These are phyloP conservation scores for Escallonia rubra DNA, from an alignment of 129 eudicot genomes.

Conservation along the genomic window DNA sequence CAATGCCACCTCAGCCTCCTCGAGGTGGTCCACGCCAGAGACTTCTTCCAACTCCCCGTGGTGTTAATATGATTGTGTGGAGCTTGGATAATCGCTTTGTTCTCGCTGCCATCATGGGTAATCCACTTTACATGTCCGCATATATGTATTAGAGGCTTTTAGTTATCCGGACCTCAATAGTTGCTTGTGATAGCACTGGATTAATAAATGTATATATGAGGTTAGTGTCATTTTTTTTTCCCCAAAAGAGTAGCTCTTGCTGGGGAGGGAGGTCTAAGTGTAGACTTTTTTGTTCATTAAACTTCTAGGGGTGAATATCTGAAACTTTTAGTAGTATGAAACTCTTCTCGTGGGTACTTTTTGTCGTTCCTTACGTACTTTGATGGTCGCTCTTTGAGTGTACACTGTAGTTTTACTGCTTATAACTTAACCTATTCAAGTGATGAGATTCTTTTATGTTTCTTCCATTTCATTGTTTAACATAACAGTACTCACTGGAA, in stretches of 20 bases:
- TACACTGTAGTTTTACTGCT: neutral
- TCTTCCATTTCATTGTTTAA: constrained; percentile 5
- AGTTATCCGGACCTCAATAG: no score
- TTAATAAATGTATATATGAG: no score
- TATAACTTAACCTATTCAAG: neutral
- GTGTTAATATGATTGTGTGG: constrained; percentile 99
- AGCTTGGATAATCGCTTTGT: constrained; percentile 98
- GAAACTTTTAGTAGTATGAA: no score
- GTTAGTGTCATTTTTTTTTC: no score
- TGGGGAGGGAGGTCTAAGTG: no score
- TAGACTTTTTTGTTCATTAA: no score
- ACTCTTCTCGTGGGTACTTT: neutral
- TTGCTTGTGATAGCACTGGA: no score
- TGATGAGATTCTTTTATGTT: neutral
- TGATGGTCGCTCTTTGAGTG: neutral
- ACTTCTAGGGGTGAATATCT: no score
- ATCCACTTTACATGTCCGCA: constrained; percentile 6
- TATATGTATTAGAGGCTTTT: neutral
- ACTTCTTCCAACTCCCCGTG: constrained; percentile 98
- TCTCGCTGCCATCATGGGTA: constrained; percentile 99
- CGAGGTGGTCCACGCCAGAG: constrained; percentile 99
- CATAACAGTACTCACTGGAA: neutral
- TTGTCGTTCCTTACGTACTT: neutral
- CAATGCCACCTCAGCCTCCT: constrained; percentile 96
- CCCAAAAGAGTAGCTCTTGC: no score